Base-by-base conservation (phyloP, 495 filamentous ascomycete genomes). In the Saxophila tyrrhenica region DNA sequence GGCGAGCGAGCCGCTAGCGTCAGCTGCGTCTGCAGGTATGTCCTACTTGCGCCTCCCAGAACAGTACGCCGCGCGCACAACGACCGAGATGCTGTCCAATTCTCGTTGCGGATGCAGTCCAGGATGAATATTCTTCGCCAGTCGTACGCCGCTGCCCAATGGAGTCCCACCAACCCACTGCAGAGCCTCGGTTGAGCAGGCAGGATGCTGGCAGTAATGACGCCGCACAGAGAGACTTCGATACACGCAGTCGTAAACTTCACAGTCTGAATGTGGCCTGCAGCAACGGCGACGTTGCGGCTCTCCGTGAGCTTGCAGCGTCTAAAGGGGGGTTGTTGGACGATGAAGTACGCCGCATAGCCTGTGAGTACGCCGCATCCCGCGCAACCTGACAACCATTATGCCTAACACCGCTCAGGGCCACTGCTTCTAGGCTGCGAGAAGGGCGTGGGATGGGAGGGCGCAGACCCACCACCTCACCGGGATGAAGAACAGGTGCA, bases 401-500 rank as follows among this genome's bases (percentile, higher is more conserved):
- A n/a, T n/a, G n/a, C n/a, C n/a, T 35, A 13, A 35, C 29, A 5
- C 5, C 13, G 29, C 29, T 13, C 50, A 94, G 89, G 89, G 89
- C 87, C 86, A 11, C 65, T 90, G 25, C 71, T 95, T 5, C 73
- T 95, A n/a, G 84, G 83, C 20, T 80, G 75, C 51, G 54, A 61
- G n/a, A n/a, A n/a, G n/a, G n/a, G n/a, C n/a, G n/a, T n/a, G n/a
- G n/a, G n/a, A n/a, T n/a, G n/a, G n/a, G n/a, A 41, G n/a, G 85
- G 81, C 79, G 65, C 66, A 43, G 56, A 72, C 41, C 70, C 90
- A 25, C 76, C 81, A 23, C 75, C 58, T 3, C 89, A 96, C 68
- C 71, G 70, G n/a, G 88, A 95, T 59, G 89, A 96, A 63, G 79
- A 83, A 52, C 89, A 96, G 68, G 86, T 97, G 17, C 75, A 84